Evolutionary conservation across 768 basidiomycete genomes (phyloP), one percentile per base, ranked within the genome.

Genomic region (Kwoniella dejecticola): DNA sequence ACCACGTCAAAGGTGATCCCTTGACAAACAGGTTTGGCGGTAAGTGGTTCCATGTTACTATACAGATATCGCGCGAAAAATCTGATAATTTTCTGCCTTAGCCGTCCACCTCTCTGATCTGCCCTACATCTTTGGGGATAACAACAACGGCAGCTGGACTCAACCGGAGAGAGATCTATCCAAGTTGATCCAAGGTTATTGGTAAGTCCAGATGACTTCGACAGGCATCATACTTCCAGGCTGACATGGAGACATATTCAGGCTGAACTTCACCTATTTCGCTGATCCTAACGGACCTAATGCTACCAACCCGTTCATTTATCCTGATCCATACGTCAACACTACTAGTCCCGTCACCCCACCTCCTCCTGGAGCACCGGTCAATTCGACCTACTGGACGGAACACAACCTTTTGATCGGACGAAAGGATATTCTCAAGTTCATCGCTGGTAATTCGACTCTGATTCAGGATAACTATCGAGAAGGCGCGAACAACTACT

Each of bases 251-350:
- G 0, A n/a, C 17, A 56, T 29, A 26, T 38, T 45, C 49, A 74
- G 73, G 66, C 57, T 75, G 63, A 75, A 75, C 66, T 75, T 76
- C 60, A 68, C 64, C 17, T 72, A 68, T 63, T 70, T 67, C 66
- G 53, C 63, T 33, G 63, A 74, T 52, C 70, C 72, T 31, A 67
- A 69, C 46, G 56, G 56, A 48, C 24, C 46, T 17, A 57, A 57
- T 46, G 27, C 36, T 33, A 33, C 56, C 33, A 57, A 57, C 23
- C 56, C 56, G 12, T 57, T 45, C 46, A 57, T 46, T 24, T 57
- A 57, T 21, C 56, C 56, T 13, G 56, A 57, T 36, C 56, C 45
- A 19, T 57, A 57, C 24, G 30, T 36, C 4, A 47, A 67, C 30
- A 55, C 24, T 17, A 55, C 36, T 29, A 26, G 48, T 12, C 31